Base-by-base conservation (phyloP, 2,329 filamentous ascomycete genomes). In the Thelonectria discophora region DNA sequence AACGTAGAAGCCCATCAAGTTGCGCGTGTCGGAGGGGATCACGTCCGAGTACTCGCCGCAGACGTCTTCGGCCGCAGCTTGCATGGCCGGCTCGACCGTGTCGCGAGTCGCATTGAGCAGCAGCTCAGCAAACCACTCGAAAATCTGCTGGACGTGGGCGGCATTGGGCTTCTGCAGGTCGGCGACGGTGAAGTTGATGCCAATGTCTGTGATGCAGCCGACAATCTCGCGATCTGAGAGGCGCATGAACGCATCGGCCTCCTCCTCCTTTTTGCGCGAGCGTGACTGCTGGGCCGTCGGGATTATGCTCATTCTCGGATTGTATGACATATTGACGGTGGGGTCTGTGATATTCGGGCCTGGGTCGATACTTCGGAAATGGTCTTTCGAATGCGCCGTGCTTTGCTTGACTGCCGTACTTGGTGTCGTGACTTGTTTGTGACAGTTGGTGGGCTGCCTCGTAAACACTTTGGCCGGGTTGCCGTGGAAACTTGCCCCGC, bases 121-220 rank as follows among this genome's bases (percentile, higher is more conserved):
- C 17, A 97, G 84, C 74, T 97, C 94, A 61, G 93, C 94, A 70
- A 99, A 95, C 90, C 93, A 97, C 83, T 99, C 95, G 75, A 98
- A 97, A 54, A 99, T 93, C 82, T 95, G 93, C 78, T 99, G 95
- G 55, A 98, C 94, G 73, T 97, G 93, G 63, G 94, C 87, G 3
- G 95, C 90, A 71, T 97, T 97, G 5, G 95, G 95, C 75, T 97
- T 98, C 71, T 94, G 89, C 42, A 99, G 85, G 78, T 99, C 94
- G 63, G 90, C 87, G 17, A 94, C 83, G 37, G 88, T 91, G 77
- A 98, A 97, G 27, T 88, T 89, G 72, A 98, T 94, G 61, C 94
- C 94, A 72, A 98, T 97, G 76, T 98, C 95, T 73, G 90, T 95
- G 80, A 99, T 97, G 78, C 95, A 99, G 75, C 92, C 93, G 69